Evolutionary conservation across 2,329 filamentous ascomycete genomes (phyloP).

Genomic region (Exutisphaerella laricina): DNA sequence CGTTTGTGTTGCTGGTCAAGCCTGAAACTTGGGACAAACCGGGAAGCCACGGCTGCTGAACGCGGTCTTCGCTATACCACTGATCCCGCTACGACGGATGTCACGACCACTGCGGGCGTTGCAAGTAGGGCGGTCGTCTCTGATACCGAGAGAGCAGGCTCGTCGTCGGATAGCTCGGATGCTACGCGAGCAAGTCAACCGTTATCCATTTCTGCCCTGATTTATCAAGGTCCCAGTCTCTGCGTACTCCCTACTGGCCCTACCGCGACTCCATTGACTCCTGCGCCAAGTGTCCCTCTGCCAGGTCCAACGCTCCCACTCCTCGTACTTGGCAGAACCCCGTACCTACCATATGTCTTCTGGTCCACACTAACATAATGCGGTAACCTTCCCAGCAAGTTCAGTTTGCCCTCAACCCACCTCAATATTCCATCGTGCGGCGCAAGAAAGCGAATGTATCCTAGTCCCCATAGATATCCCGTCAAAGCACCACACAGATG

Average conservation of each 20-base stretch:
- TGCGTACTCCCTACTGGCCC: conserved; percentile 61
- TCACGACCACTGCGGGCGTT: no score
- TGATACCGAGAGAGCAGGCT: no score
- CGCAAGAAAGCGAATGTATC: conserved; percentile 81
- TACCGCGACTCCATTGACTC: conserved; percentile 41
- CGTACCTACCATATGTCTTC: conserved; percentile 90
- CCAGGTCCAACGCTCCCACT: conserved; percentile 20
- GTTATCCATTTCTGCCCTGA: no score
- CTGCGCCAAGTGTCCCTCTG: conserved; percentile 26
- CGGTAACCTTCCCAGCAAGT: conserved; percentile 74
- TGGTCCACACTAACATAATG: conserved; percentile 94
- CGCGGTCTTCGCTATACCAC: no score
- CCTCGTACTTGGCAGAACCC: conserved; percentile 61
- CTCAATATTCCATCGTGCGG: conserved; percentile 83
- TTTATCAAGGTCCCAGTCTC: conserved; percentile 60
- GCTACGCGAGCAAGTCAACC: no score
- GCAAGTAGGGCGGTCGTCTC: no score
- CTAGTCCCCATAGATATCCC: conserved; percentile 82
- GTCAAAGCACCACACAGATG: conserved; percentile 78
- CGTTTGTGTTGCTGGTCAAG: no score
- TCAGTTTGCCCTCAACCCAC: conserved; percentile 84
- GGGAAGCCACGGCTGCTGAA: no score
- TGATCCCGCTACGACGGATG: no score
- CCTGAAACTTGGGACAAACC: no score
- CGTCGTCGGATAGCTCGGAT: no score